Evolutionary conservation across 1,284 basidiomycete species (phyloP), one percentile per base, ranked within the genome.

Genomic region (Cryptococcus deneoformans): DNA sequence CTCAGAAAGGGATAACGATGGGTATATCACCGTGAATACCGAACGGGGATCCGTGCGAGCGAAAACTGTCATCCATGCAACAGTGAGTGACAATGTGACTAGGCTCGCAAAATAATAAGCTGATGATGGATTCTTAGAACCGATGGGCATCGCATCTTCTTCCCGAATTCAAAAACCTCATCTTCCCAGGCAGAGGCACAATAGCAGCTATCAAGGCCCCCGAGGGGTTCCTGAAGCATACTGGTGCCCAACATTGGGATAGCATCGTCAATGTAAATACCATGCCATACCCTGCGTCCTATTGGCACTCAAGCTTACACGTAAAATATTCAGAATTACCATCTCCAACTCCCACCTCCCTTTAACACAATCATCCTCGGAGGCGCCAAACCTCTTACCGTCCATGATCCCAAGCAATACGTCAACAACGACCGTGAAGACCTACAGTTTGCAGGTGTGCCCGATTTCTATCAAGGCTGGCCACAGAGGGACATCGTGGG

Each of bases 301-400:
- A 12, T 44, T 24, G 8, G 11, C 7, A 7, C 43, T 43, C 46
- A 37, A n/a, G 50, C 24, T 49, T 10, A 46, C 38, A 6, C 35
- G 7, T 29, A 29, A 29, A 34, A 5, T 36, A 14, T 44, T 10
- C 39, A 68, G 66, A 64, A 68, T 57, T 68, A 68, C 54, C 57
- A 59, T 42, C 46, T 61, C 24, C 61, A 66, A 52, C 56, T 68
- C 2, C 64, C 64, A 34, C 54, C 63, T 6, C 64, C 64, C 10
- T 53, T 63, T 55, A 66, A 66, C 52, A 56, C 57, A 11, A 64
- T 68, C 53, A 60, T 68, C 56, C 42, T 68, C 14, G 66, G 66
- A 44, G 66, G 66, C 8, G 66, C 64, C 47, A 68, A 68, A 46
- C 54, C 54, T 16, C 14, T 64, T 5, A 54, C 57, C 11, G 60